Percentiles rank a stretch among this genome's conserved stretches.
Conservation (phyloP, 495 filamentous ascomycete species). For the Talaromyces stipitatus region DNA sequence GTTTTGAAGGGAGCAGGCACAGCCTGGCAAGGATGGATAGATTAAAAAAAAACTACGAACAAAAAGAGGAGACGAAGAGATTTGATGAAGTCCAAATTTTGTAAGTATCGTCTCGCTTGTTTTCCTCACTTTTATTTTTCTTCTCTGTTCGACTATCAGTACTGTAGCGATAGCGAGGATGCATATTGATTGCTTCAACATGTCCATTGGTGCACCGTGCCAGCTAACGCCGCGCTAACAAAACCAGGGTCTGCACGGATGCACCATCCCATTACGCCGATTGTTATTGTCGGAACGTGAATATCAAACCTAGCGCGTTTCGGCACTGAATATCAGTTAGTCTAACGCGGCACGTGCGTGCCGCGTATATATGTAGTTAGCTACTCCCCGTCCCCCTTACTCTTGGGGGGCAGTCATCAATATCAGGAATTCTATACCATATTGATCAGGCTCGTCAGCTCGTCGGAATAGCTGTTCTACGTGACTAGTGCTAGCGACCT, state of each 20-base stretch:
- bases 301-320: too few relatives aligned
- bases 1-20: neutral
- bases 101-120: neutral
- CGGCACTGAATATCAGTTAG: too few relatives aligned
- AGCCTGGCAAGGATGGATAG: neutral
- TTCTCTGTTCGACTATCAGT: neutral
- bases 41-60: neutral
- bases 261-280: neutral
- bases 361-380: too few relatives aligned
- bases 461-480: too few relatives aligned
- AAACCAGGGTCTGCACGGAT: neutral
- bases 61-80: neutral
- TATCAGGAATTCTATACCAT: too few relatives aligned
- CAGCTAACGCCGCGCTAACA: neutral
- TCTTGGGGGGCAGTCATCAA: too few relatives aligned
- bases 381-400: too few relatives aligned
- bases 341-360: too few relatives aligned
- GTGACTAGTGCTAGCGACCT: too few relatives aligned
- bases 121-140: neutral
- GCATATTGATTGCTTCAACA: neutral
- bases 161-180: constrained; percentile 1
- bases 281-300: too few relatives aligned
- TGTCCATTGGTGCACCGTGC: neutral
- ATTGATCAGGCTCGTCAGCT: neutral
- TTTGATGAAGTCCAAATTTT: neutral